Evolutionary conservation across 2,329 filamentous ascomycete species (phyloP).

Genomic region (Neonectria coccinea): DNA sequence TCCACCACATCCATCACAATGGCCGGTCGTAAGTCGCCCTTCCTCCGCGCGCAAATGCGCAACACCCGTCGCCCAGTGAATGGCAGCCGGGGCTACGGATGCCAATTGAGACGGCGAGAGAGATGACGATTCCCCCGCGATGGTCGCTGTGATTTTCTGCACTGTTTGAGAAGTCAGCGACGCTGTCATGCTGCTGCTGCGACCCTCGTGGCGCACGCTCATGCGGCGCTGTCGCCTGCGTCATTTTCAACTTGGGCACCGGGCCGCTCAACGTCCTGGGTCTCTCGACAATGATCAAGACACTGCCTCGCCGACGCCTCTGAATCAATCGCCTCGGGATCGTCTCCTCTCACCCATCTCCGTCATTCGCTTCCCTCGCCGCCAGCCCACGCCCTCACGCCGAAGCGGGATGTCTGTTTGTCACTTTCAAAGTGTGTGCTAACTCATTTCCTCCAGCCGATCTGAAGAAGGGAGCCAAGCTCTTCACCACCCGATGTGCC

Average conservation of each 20-base stretch:
- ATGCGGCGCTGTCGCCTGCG: slow-evolving; percentile 44
- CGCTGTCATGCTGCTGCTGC: slow-evolving; percentile 7
- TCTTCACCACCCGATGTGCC: slow-evolving; percentile 99
- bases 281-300: slow-evolving; percentile 30
- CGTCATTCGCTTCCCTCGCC: neutral
- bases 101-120: slow-evolving; percentile 37
- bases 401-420: slow-evolving; percentile 10
- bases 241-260: slow-evolving; percentile 47
- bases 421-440: slow-evolving; percentile 36
- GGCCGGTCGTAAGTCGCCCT: slow-evolving; percentile 58
- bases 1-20: slow-evolving; percentile 51
- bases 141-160: slow-evolving; percentile 17
- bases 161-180: slow-evolving; percentile 8
- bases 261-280: slow-evolving; percentile 31
- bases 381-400: neutral
- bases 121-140: slow-evolving; percentile 21
- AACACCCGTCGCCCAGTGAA: neutral
- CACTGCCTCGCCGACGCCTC: slow-evolving; percentile 22
- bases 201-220: slow-evolving; percentile 17
- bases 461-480: slow-evolving; percentile 94
- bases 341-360: slow-evolving; percentile 8
- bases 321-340: slow-evolving; percentile 8
- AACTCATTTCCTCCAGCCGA: slow-evolving; percentile 73
- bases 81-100: slow-evolving; percentile 23
- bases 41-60: slow-evolving; percentile 24